phyloP scores from a whole-genome alignment of 352 stramenopile species.

The Blastocystis sp. region DNA sequence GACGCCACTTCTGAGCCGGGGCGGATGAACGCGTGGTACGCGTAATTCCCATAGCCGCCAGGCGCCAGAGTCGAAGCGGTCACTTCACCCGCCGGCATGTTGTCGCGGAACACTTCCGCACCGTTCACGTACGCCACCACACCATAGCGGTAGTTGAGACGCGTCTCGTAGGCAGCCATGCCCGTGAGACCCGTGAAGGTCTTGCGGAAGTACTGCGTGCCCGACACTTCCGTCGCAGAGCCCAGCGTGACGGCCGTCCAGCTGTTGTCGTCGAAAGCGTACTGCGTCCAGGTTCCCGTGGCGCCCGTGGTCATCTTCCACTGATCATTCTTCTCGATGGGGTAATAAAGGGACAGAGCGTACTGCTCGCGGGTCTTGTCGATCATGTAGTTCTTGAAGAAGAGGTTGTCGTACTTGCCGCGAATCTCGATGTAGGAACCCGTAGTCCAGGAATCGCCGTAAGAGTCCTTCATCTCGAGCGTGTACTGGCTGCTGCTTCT shows the following conservation, averaged over 20 bases:
- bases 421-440: slow-evolving; percentile 17
- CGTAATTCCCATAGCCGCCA: neutral
- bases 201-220: too few relatives aligned
- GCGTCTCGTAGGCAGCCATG: too few relatives aligned
- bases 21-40: neutral
- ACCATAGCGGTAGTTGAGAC: too few relatives aligned
- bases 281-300: neutral
- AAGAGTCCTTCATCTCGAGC: neutral
- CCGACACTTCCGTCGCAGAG: neutral
- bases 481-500: slow-evolving; percentile 22
- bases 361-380: neutral
- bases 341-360: neutral
- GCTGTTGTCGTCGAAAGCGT: neutral
- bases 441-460: neutral
- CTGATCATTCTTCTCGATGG: neutral
- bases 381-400: slow-evolving; percentile 44
- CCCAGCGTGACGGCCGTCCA: slow-evolving; percentile 5
- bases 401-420: slow-evolving; percentile 41
- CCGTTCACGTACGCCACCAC: too few relatives aligned
- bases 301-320: slow-evolving; percentile 36
- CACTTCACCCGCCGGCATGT: neutral
- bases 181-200: too few relatives aligned
- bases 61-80: neutral
- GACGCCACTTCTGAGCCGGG: neutral
- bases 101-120: too few relatives aligned